phyloP scores from a whole-genome alignment of 2,329 filamentous ascomycete genomes.

The Pseudogymnoascus sp. region DNA sequence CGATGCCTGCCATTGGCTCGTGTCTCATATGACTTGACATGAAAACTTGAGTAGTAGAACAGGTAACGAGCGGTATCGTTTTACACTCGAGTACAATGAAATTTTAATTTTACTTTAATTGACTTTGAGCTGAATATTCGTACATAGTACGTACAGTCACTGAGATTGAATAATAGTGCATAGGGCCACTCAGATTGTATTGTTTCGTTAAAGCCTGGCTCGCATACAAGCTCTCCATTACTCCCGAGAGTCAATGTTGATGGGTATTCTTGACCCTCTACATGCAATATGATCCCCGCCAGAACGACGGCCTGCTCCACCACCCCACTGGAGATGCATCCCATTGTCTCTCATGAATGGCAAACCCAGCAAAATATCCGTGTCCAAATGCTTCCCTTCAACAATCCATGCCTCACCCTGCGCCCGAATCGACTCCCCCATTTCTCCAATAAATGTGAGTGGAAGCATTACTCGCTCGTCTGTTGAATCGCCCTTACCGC shows the following conservation, averaged over 20 bases:
- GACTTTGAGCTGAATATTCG: neutral
- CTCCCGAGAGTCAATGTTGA: neutral
- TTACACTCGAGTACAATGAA: neutral
- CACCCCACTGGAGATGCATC: slow-evolving; percentile 7
- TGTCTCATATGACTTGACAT: neutral
- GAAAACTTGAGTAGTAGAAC: neutral
- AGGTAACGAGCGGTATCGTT: neutral
- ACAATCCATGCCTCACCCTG: slow-evolving; percentile 1
- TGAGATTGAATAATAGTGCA: neutral
- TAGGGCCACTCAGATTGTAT: neutral
- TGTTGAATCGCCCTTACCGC: neutral
- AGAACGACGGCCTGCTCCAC: neutral
- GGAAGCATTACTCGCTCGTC: slow-evolving; percentile 2
- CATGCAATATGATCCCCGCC: neutral
- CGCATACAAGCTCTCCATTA: neutral
- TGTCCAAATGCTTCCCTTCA: slow-evolving; percentile 2
- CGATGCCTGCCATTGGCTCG: neutral
- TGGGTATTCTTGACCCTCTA: neutral
- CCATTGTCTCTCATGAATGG: slow-evolving; percentile 8
- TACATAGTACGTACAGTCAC: neutral
- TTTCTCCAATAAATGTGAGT: neutral
- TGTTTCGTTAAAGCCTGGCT: neutral
- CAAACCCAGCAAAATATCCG: slow-evolving; percentile 4
- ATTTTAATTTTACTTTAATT: neutral
- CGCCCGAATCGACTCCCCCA: neutral